Conservation (phyloP, 257 asterid genomes). For the Solanum tarijense region DNA sequence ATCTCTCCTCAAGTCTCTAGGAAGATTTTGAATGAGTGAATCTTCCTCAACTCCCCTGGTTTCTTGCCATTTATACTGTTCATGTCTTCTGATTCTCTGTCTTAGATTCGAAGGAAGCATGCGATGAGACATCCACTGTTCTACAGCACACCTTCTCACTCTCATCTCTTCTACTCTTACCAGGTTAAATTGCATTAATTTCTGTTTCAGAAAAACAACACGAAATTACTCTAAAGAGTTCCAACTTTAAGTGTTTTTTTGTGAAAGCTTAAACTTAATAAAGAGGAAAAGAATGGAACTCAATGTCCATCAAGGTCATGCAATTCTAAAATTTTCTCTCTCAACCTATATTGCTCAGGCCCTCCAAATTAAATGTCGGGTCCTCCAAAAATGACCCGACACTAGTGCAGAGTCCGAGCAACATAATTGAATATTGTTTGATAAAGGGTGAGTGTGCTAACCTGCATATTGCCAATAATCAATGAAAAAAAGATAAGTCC, state of each 20-base stretch:
- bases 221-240: not conserved
- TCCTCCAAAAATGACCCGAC: no score
- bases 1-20: conserved; percentile 2
- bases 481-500: conserved; percentile 4
- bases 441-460: not conserved
- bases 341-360: no score
- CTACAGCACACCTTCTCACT: not conserved
- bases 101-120: not conserved
- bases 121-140: not conserved
- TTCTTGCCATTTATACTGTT: not conserved
- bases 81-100: not conserved
- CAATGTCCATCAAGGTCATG: not conserved
- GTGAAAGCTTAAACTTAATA: not conserved
- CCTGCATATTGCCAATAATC: not conserved
- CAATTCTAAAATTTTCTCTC: no score
- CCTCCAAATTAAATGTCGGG: no score
- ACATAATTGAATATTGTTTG: no score
- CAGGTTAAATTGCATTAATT: not conserved
- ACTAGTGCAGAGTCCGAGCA: no score
- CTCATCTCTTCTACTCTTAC: not conserved
- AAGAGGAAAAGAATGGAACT: not conserved
- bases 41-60: not conserved
- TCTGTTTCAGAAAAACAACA: not conserved
- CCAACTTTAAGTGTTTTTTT: not conserved
- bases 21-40: not conserved